These are phyloP conservation scores for Blastocystis hominis DNA, from an alignment of 352 stramenopile species.

Conservation along the genomic window DNA sequence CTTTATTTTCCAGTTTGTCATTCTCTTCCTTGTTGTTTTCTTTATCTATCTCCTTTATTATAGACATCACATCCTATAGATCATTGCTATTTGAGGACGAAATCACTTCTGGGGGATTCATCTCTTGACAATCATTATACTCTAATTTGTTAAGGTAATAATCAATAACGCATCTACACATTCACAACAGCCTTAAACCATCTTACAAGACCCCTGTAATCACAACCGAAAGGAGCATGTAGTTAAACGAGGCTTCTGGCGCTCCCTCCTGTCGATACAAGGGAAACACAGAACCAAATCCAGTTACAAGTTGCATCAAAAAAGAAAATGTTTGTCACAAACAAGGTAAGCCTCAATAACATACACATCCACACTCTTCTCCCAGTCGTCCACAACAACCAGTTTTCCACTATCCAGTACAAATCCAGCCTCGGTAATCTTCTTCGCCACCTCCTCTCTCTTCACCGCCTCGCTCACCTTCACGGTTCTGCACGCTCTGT, in stretches of 20 bases:
- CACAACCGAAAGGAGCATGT: not conserved
- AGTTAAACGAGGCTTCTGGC: not conserved
- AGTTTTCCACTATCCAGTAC: not conserved
- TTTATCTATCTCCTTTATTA: slow-evolving; percentile 29
- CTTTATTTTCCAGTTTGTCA: not conserved
- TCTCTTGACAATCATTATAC: not conserved
- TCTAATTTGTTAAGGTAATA: not conserved
- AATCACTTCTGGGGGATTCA: not conserved
- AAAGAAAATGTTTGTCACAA: not conserved
- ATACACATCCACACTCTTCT: not conserved
- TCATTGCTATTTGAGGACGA: not conserved
- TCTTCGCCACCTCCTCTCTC: not conserved
- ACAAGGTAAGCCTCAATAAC: not conserved
- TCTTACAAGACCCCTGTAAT: not conserved
- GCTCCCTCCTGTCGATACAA: not conserved
- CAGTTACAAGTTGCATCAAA: not conserved
- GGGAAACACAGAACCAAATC: not conserved
- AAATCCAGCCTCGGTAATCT: not conserved
- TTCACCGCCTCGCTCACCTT: not conserved
- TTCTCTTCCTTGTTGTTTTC: not conserved
- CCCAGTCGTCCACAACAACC: slow-evolving; percentile 23
- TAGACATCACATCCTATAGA: slow-evolving; percentile 20
- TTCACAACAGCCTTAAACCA: not conserved
- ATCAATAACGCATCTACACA: not conserved
- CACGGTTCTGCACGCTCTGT: not conserved